These are phyloP conservation scores for Pseudocercospora fuligena DNA, from an alignment of 2,329 filamentous ascomycete genomes.

Conservation along the genomic window DNA sequence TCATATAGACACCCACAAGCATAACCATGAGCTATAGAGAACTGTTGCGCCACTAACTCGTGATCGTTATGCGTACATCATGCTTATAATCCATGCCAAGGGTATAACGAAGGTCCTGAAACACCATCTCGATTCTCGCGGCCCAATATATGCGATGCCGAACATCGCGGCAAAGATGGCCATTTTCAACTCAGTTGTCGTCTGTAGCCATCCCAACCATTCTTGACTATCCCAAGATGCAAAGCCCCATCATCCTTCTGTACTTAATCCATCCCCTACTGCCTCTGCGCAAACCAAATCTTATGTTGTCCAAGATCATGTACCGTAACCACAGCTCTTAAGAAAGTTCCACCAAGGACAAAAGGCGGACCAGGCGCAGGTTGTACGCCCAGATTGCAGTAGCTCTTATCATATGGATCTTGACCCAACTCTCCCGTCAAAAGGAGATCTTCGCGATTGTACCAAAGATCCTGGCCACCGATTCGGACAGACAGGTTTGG, in stretches of 20 bases:
- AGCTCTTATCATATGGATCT: conserved; percentile 23
- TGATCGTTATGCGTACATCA: neutral
- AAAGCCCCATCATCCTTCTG: too few relatives aligned
- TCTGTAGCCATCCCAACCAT: too few relatives aligned
- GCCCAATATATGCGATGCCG: neutral
- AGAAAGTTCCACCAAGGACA: conserved; percentile 53
- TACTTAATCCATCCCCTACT: neutral
- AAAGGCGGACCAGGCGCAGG: conserved; percentile 36
- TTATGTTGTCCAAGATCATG: conserved; percentile 49
- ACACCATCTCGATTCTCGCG: neutral
- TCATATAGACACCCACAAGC: neutral
- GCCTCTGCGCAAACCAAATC: conserved; percentile 6
- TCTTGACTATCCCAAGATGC: too few relatives aligned
- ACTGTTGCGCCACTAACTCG: neutral
- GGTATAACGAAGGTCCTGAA: neutral
- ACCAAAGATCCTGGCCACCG: conserved; percentile 1
- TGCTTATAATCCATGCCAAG: neutral
- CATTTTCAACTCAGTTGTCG: neutral
- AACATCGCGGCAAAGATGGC: neutral
- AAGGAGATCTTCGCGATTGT: neutral
- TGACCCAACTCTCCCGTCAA: conserved; percentile 1
- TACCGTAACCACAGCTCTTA: conserved; percentile 55
- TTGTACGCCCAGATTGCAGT: conserved; percentile 41
- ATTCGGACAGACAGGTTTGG: neutral
- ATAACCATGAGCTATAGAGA: neutral